phyloP scores from a whole-genome alignment of 139 green algal genomes.

The Zygnema circumcarinatum region DNA sequence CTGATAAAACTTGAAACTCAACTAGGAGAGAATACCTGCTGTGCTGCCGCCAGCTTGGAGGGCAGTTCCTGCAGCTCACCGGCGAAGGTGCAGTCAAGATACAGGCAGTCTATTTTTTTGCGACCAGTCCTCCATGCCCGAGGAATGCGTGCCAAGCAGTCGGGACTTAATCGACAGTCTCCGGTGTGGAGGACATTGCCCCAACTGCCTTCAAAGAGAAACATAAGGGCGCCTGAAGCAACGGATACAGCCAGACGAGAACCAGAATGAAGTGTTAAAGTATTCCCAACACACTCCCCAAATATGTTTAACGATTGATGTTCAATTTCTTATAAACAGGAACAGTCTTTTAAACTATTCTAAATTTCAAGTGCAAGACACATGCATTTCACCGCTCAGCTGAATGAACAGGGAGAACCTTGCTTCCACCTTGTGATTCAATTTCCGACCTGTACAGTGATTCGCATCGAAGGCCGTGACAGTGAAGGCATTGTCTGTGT shows the following conservation, averaged over 20 bases:
- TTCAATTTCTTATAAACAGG: too few relatives aligned
- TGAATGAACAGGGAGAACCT: too few relatives aligned
- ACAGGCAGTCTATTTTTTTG: neutral
- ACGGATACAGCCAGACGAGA: too few relatives aligned
- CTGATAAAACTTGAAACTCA: too few relatives aligned
- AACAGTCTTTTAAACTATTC: too few relatives aligned
- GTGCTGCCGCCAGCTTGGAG: constrained; percentile 4
- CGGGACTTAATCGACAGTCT: constrained; percentile 47
- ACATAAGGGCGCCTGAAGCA: constrained; percentile 48
- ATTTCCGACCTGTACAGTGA: constrained; percentile 56
- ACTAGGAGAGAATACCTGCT: constrained; percentile 5
- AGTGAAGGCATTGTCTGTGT: neutral
- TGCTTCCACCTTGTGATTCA: too few relatives aligned
- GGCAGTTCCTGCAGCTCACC: neutral
- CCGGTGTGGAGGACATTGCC: constrained; percentile 62
- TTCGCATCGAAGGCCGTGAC: constrained; percentile 55
- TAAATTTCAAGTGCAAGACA: too few relatives aligned
- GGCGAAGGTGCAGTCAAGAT: constrained; percentile 20
- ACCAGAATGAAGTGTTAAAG: too few relatives aligned
- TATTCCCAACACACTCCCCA: too few relatives aligned
- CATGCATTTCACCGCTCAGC: too few relatives aligned
- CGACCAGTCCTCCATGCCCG: neutral
- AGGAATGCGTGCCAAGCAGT: constrained; percentile 4
- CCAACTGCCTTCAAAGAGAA: constrained; percentile 61
- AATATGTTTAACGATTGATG: too few relatives aligned